Base-by-base conservation (phyloP, 192 early-diverging fungal species). In the Coemansia sp. region DNA sequence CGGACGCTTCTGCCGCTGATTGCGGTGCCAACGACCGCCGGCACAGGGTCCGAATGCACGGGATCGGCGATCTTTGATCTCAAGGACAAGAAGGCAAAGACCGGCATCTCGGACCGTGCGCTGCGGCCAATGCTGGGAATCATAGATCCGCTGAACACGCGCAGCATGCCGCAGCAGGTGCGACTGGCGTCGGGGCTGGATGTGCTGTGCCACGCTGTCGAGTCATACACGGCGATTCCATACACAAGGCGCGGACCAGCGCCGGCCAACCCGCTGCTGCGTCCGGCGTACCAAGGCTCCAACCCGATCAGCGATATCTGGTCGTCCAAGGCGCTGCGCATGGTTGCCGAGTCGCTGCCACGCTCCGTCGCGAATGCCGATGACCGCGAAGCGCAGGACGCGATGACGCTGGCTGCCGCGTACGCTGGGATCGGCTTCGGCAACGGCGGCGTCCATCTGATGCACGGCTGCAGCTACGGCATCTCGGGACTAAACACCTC, bases 51-150 rank as follows among this genome's bases (percentile, higher is more conserved):
- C 19, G 94, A 96, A 72, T 94, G 92, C 13, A 96, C 94, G 1
- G 94, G 94, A n/a, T 90, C 91, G 6, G 86, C 94, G n/a, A 96
- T 96, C 71, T 96, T 96, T 68, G 94, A 96, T 68, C 91, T 93
- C 80, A 89, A 89, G 56, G 89, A 89, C 12, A 85, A 90, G 63
- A 81, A 87, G 44, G 89, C 91, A 75, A 96, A 96, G 86, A 96
- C 94, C 6, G 94, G 94, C 13, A 96, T 96, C 68, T 91, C 94
- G 60, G 87, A 86, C 59, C 89, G 94, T 54, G 88, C 90, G 38
- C 75, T 96, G 45, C 93, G 93, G 58, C 94, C 94, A 4, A 79
- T 89, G 59, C 84, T 96, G 41, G 94, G 93, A 15, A 90, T 96
- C 67, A 88, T 96, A 11, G 94, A 96, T 68, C 93, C 94, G 37